Base-by-base conservation (phyloP, 2,329 filamentous ascomycete genomes). In the Neurospora sp. region DNA sequence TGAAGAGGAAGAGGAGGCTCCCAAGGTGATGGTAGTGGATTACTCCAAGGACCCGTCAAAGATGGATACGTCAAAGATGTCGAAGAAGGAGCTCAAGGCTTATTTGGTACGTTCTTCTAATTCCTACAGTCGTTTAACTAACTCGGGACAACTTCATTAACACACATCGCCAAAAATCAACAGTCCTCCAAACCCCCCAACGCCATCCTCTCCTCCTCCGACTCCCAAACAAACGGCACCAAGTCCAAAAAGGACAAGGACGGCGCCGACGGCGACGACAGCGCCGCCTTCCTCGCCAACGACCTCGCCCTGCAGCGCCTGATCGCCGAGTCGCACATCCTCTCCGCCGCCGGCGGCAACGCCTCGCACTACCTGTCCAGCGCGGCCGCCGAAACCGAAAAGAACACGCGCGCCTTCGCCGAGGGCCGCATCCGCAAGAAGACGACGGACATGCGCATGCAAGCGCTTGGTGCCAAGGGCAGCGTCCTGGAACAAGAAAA, bases 231-330 rank as follows among this genome's bases (percentile, higher is more conserved):
- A 19, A 46, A 5, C 42, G 42, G n/a, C 40, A 46, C 66, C 77
- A 79, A 75, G 46, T 33, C 74, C 68, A 70, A 73, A 73, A 28
- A 77, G 71, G 67, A 78, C 58, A 70, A 76, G 74, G 70, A 79
- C 76, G 69, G 75, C 75, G 42, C 80, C 78, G 73, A 83, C 38
- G 80, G 85, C 71, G 87, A 91, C 76, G 87, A 90, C 77, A 85
- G 86, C 68, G 84, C 84, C 73, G 86, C 86, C 11, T 91, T 97
- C 72, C 85, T 98, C 19, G 93, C 94, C 78, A 94, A 97, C 79
- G 96, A 98, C 79, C 89, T 97, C 69, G 94, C 93, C 46, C 89
- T 99, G 15, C 95, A 97, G 79, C 90, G 93, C 66, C 89, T 99
- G 52, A 88, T 99, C 70, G 87, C 90, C 75, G 96, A 99, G 84